Percentiles rank a stretch among this genome's conserved stretches.
Conservation (phyloP, 2,329 filamentous ascomycete genomes). For the Cytospora chrysosperma region DNA sequence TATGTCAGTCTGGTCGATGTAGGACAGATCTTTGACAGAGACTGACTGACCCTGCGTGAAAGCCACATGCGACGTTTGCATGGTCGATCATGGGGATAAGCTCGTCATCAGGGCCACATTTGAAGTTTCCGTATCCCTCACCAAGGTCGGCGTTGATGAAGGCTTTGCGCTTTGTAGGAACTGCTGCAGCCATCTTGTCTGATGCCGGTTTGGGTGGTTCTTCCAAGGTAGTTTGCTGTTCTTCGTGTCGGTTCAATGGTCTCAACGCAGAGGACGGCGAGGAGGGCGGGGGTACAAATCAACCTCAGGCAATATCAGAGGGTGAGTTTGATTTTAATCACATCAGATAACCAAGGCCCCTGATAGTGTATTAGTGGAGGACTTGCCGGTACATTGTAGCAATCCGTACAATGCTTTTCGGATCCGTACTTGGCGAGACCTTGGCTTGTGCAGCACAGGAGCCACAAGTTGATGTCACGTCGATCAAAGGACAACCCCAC, state of each 20-base stretch:
- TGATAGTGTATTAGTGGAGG: too few relatives aligned
- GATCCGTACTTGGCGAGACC: background rate
- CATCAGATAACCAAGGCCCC: background rate
- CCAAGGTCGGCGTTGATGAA: constrained; percentile 46
- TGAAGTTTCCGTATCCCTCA: constrained; percentile 47
- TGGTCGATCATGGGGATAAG: constrained; percentile 59
- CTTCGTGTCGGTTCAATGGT: background rate
- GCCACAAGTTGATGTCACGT: background rate
- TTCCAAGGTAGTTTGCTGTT: too few relatives aligned
- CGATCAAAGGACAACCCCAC: background rate
- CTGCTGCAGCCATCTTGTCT: background rate
- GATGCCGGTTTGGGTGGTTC: background rate
- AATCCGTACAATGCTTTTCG: too few relatives aligned
- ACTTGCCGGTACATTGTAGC: background rate
- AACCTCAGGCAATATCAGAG: too few relatives aligned
- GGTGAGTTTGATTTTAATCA: too few relatives aligned
- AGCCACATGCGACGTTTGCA: constrained; percentile 60
- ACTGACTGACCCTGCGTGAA: constrained; percentile 60
- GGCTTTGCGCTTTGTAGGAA: constrained; percentile 20
- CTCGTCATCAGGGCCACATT: constrained; percentile 55
- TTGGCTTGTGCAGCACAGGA: background rate
- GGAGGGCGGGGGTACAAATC: too few relatives aligned
- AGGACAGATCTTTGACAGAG: background rate
- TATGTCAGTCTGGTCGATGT: background rate
- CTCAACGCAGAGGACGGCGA: background rate